phyloP scores from a whole-genome alignment of 768 basidiomycete genomes.

The Collybia sp. region DNA sequence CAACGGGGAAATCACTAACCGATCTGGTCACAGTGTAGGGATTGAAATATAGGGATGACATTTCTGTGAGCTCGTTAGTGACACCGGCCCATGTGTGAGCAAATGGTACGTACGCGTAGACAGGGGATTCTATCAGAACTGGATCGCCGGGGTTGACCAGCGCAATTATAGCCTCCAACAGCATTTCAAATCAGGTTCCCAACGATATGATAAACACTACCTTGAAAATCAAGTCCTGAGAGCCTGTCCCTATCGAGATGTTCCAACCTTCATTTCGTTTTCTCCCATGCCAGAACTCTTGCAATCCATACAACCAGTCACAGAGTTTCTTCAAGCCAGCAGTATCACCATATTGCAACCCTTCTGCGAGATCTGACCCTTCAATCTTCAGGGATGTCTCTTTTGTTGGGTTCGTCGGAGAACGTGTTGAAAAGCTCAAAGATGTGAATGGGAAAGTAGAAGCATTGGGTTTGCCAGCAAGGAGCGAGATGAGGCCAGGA shows the following conservation, averaged over 20 bases:
- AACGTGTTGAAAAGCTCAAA: slow-evolving; percentile 59
- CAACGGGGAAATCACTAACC: slow-evolving; percentile 29
- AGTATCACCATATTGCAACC: slow-evolving; percentile 76
- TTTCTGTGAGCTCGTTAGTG: slow-evolving; percentile 33
- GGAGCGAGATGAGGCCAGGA: slow-evolving; percentile 75
- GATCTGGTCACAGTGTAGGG: slow-evolving; percentile 48
- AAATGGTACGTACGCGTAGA: slow-evolving; percentile 51
- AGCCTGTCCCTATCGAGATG: slow-evolving; percentile 75
- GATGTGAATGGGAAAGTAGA: slow-evolving; percentile 89
- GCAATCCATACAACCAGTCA: slow-evolving; percentile 69
- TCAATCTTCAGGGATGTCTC: slow-evolving; percentile 50
- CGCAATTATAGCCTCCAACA: slow-evolving; percentile 62
- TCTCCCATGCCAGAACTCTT: slow-evolving; percentile 65
- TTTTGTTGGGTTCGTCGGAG: slow-evolving; percentile 37
- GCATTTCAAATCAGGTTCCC: slow-evolving; percentile 5
- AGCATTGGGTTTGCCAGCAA: slow-evolving; percentile 91
- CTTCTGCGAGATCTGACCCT: slow-evolving; percentile 55
- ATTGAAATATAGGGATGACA: slow-evolving; percentile 53
- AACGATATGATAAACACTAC: slow-evolving; percentile 27
- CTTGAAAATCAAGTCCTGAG: slow-evolving; percentile 89
- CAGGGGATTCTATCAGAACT: slow-evolving; percentile 76
- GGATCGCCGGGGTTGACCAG: slow-evolving; percentile 75
- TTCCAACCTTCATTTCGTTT: slow-evolving; percentile 64
- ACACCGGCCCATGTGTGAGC: slow-evolving; percentile 4
- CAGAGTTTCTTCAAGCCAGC: slow-evolving; percentile 60